Base-by-base conservation (phyloP, 2,329 filamentous ascomycete genomes). In the Aspergillus hortae region DNA sequence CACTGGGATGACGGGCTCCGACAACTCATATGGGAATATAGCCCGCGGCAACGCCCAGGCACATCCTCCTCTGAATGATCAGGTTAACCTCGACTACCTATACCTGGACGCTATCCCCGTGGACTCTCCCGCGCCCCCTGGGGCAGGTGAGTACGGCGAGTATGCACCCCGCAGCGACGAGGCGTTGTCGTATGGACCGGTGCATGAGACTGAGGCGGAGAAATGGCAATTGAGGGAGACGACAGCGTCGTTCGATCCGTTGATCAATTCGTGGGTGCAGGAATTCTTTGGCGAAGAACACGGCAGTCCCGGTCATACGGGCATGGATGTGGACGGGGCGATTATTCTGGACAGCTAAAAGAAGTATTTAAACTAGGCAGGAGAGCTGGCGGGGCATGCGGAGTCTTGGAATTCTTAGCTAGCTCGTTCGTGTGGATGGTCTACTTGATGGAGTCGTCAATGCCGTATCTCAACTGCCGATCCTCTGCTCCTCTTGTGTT, bases 11-110 rank as follows among this genome's bases (percentile, higher is more conserved):
- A 9, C 40, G 4, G 40, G 9, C 1, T 30, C 9, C 40, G 9
- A 23, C 15, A 23, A 10, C 6, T 7, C 10, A 0, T 30, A 10
- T 30, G 27, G 27, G 10, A 3, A 30, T 30, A 5, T 5, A 2
- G 23, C 23, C 23, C 5, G 5, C 23, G 6, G 9, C 7, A 30
- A 25, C 15, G 40, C 5, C 40, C 15, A 42, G 17, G 7, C 6
- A 6, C 6, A 19, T 6, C 15, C 40, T 10, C 14, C 27, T 2
- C 27, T 2, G 27, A 30, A 38, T 4, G 44, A 46, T 4, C 23
- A 25, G 2, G 51, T 56, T 10, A 52, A 56, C 11, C 44, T 56
- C 12, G 51, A 56, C 27, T 56, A 56, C 15, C 44, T 56, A 21
- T 54, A 52, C 21, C 44, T 56, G 15, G 54, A 49, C n/a, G 17